A percentile compares a stretch with the other conserved stretches of the same genome.
Evolutionary conservation across 2,329 filamentous ascomycete genomes (phyloP).

Genomic region (Colletotrichum liaoningense): DNA sequence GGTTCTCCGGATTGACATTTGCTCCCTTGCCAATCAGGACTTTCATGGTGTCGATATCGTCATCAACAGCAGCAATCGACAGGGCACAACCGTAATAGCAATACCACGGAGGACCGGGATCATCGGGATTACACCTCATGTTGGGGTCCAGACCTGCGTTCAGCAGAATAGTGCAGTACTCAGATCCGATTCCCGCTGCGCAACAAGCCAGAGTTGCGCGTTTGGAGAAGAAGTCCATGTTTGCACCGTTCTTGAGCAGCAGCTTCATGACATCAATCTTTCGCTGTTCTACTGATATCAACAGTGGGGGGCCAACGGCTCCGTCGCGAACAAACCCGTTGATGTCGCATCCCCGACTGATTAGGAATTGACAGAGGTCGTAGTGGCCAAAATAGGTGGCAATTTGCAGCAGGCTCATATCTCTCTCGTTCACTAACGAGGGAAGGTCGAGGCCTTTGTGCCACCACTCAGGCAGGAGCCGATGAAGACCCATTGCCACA

Average conservation of each 20-base stretch:
- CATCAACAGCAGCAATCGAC: background rate
- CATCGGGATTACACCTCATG: background rate
- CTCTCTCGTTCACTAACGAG: background rate
- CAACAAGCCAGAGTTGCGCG: accelerated
- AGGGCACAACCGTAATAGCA: background rate
- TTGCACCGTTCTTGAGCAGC: background rate
- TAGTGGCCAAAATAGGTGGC: background rate
- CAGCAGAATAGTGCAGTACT: background rate
- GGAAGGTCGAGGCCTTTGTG: background rate
- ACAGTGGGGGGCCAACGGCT: background rate
- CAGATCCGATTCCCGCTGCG: background rate
- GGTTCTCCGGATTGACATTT: background rate
- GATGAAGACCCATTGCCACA: background rate
- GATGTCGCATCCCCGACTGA: background rate
- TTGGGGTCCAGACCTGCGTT: background rate
- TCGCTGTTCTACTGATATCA: background rate
- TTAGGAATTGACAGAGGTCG: background rate
- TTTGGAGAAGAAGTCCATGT: background rate
- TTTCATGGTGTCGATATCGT: background rate
- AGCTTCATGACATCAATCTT: background rate
- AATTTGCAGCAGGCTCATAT: background rate
- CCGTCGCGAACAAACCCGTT: background rate
- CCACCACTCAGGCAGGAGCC: background rate
- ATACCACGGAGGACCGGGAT: accelerated
- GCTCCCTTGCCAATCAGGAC: background rate